Percentiles rank a stretch among this genome's conserved stretches.
Conservation (phyloP, 176 grass and related monocot species). For the Lolium rigidum region DNA sequence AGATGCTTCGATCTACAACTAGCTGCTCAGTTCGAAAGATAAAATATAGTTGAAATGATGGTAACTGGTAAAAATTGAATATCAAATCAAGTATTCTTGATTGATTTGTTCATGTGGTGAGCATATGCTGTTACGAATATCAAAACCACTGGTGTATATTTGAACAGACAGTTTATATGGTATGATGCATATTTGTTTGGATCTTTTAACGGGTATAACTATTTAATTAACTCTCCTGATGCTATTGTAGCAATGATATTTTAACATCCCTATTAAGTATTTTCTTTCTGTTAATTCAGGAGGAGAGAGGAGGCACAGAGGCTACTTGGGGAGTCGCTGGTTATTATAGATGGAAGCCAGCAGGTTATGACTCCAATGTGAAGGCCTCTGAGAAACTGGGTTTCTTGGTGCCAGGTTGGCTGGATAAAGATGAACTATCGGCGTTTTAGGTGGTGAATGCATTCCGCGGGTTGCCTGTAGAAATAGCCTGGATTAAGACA, state of each 20-base stretch:
- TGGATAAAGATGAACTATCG: not conserved
- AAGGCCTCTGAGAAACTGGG: not conserved
- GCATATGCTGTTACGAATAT: not conserved
- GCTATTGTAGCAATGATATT: constrained; percentile 27
- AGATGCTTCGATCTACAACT: not conserved
- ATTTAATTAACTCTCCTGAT: not conserved
- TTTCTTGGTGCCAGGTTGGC: not conserved
- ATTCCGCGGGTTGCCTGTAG: not conserved
- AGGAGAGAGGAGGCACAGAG: constrained; percentile 91
- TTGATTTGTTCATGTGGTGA: not conserved
- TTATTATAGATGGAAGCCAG: constrained; percentile 65
- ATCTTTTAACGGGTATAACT: not conserved
- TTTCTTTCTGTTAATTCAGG: constrained; percentile 52
- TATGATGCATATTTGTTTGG: not conserved
- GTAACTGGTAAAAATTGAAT: not conserved
- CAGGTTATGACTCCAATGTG: constrained; percentile 26
- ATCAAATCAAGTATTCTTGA: not conserved
- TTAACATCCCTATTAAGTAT: not conserved
- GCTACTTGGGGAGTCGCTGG: constrained; percentile 73
- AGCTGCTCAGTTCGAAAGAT: not conserved
- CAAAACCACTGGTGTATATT: not conserved
- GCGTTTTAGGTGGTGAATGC: not conserved
- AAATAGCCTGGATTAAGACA: not conserved
- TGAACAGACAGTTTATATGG: not conserved
- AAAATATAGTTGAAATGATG: not conserved